Conservation (phyloP, 2,329 filamentous ascomycete species). For the Fusarium equiseti region DNA sequence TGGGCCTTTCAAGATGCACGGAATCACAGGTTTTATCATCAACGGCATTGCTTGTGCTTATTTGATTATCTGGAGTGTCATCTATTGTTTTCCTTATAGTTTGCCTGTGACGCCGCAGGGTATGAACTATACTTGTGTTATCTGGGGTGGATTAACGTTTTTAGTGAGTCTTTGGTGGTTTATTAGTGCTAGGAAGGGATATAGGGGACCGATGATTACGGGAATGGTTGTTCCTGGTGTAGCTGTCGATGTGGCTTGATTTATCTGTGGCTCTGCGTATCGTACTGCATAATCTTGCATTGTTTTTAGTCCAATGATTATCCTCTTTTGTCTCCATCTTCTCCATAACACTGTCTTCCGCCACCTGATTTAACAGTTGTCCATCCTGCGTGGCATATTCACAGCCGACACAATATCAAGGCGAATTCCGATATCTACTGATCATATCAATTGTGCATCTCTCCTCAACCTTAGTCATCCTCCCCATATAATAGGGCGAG, state of each 20-base stretch:
- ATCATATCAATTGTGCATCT: neutral
- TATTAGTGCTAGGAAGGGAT: constrained; percentile 46
- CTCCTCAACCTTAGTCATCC: neutral
- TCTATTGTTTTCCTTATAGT: constrained; percentile 70
- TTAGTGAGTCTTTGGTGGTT: constrained; percentile 59
- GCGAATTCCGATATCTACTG: neutral
- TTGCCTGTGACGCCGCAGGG: constrained; percentile 58
- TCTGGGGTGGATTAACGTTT: constrained; percentile 57
- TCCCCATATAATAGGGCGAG: neutral
- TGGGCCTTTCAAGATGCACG: constrained; percentile 69
- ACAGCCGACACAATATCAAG: neutral
- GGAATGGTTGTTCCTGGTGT: constrained; percentile 40
- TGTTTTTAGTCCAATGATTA: neutral
- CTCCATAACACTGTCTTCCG: neutral
- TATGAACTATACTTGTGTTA: constrained; percentile 67
- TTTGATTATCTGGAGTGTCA: constrained; percentile 70
- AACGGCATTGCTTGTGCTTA: constrained; percentile 67
- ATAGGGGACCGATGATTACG: constrained; percentile 42
- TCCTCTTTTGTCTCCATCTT: neutral
- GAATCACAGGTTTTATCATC: constrained; percentile 61
- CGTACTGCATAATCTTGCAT: neutral
- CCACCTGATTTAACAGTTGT: neutral
- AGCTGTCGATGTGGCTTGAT: constrained; percentile 36
- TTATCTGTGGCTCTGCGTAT: neutral
- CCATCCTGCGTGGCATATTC: neutral